Evolutionary conservation across 192 early-diverging fungal genomes (phyloP), one percentile per base, ranked within the genome.

Genomic region (Gonapodya sp.): DNA sequence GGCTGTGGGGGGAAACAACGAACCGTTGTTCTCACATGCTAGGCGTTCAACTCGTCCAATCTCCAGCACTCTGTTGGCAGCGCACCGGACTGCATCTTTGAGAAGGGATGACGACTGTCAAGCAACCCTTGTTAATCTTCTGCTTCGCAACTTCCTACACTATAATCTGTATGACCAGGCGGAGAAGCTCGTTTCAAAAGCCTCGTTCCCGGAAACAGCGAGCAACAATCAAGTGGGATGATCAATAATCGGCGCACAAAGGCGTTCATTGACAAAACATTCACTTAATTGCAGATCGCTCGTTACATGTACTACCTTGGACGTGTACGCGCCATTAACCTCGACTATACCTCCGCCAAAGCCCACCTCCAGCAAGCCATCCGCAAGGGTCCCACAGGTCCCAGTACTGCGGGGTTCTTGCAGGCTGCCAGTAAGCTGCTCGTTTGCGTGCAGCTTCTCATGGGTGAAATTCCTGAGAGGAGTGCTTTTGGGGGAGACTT

Each of bases 381-480:
- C 74, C 93, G 98, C 79, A 99, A 99, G 84, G 97, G 95, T 0
- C 96, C 97, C 18, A 93, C 94, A 82, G 92, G 89, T 81, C 74
- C 84, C 0, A 88, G 92, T 31, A 93, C 94, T 1, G 96, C 95
- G 34, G 98, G 98, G 35, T 99, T 98, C 86, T 95, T 96, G 83
- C 96, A 98, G 86, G 46, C 46, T 64, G 46, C 46, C 8, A 64
- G 96, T 88, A 99, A 99, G 86, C 90, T 99, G 34, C 92, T 93
- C 35, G 96, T 99, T 73, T 96, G 98, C 84, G 96, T 99, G 0
- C 96, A 99, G 87, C 86, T 99, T 79, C 86, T 99, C 85, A 97
- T 97, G 94, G 98, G 98, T 33, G 96, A 99, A 82, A 98, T 99
- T 80, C 97, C 98, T 16, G 97, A 98, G 81, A 90, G 97, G 78